A percentile compares a stretch with the other conserved stretches of the same genome.
These are phyloP conservation scores for Elsinoe fawcettii DNA, from an alignment of 2,329 filamentous ascomycete species.

Conservation along the genomic window DNA sequence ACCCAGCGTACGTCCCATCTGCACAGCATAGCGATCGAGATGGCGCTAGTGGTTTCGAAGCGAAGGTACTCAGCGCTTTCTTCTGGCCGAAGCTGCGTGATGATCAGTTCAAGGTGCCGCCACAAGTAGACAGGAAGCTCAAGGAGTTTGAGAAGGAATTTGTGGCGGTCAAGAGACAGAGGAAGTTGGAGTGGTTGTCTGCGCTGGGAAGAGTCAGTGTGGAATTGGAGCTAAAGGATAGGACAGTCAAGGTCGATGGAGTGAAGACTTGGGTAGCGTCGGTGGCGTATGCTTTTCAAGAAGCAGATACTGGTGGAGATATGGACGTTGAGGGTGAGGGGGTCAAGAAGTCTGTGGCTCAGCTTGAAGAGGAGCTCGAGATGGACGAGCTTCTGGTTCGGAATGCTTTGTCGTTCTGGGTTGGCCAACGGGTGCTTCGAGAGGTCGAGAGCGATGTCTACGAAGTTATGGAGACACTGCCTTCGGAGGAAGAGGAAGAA, in stretches of 20 bases:
- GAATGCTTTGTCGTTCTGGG: conserved; percentile 63
- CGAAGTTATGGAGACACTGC: conserved; percentile 58
- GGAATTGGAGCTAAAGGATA: conserved; percentile 74
- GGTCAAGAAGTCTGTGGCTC: conserved; percentile 32
- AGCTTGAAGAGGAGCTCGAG: conserved; percentile 49
- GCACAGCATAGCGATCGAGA: neutral
- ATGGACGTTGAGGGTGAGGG: conserved; percentile 23
- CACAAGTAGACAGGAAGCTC: conserved; percentile 53
- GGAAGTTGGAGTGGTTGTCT: conserved; percentile 83
- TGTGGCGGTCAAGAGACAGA: conserved; percentile 68
- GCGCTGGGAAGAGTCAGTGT: conserved; percentile 73
- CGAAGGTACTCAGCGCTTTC: conserved; percentile 81
- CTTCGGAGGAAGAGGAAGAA: conserved; percentile 28
- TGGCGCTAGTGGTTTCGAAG: conserved; percentile 49
- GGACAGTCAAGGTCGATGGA: conserved; percentile 60
- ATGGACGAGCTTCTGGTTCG: conserved; percentile 68
- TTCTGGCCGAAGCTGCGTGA: conserved; percentile 84
- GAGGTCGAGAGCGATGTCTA: conserved; percentile 48
- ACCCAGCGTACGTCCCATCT: neutral
- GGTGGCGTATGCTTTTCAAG: conserved; percentile 75
- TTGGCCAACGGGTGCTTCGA: conserved; percentile 58
- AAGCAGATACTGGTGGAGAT: conserved; percentile 34
- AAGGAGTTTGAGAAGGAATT: conserved; percentile 67
- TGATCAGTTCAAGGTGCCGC: conserved; percentile 59
- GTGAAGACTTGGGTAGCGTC: conserved; percentile 80